These are phyloP conservation scores for Saccharomycopsis phalli DNA, from an alignment of 1,139 yeast species.

Conservation along the genomic window DNA sequence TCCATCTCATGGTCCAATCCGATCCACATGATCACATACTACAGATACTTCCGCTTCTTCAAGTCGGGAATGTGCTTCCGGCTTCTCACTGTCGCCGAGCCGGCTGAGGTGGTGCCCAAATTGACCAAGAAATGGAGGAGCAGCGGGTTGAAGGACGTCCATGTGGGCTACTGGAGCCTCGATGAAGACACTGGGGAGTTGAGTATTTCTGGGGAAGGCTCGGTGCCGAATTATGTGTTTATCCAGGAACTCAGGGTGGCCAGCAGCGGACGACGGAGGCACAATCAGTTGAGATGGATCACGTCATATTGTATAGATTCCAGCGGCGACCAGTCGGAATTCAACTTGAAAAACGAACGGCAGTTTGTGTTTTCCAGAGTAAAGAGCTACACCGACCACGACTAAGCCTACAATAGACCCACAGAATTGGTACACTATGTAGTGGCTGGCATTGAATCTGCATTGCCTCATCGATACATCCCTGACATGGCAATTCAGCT, in stretches of 20 bases:
- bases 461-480: background rate
- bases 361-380: constrained; percentile 67
- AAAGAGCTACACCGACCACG: background rate
- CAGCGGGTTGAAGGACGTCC: constrained; percentile 14
- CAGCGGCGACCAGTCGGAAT: constrained; percentile 44
- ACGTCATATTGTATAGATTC: constrained; percentile 49
- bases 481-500: background rate
- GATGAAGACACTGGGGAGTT: constrained; percentile 21
- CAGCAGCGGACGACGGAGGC: constrained; percentile 48
- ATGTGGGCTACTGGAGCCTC: constrained; percentile 42
- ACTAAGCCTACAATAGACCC: background rate
- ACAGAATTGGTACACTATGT: background rate
- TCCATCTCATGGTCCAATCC: constrained; percentile 51
- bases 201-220: constrained; percentile 32
- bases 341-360: constrained; percentile 61
- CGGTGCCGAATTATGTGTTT: constrained; percentile 54
- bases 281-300: constrained; percentile 63
- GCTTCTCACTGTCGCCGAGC: constrained; percentile 59
- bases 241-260: constrained; percentile 52
- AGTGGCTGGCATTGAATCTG: background rate
- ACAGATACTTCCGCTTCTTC: constrained; percentile 73
- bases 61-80: constrained; percentile 70
- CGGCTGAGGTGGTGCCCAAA: constrained; percentile 49
- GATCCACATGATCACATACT: constrained; percentile 76
- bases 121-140: constrained; percentile 30